Conservation (phyloP, 305 asterid genomes). For the Lippia alba region DNA sequence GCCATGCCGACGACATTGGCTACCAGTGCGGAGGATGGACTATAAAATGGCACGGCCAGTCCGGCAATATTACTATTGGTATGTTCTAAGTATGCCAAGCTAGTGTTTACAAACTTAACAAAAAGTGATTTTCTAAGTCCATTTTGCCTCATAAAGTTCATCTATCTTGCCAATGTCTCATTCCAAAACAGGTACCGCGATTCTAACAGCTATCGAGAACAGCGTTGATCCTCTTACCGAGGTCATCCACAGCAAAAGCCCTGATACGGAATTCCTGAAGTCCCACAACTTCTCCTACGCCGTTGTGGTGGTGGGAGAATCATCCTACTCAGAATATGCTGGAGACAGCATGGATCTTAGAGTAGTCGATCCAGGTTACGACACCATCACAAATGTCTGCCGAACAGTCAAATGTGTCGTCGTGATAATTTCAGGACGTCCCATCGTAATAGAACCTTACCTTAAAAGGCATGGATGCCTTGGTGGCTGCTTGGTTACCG, state of each 20-base stretch:
- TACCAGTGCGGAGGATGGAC: constrained; percentile 84
- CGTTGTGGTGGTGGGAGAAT: constrained; percentile 40
- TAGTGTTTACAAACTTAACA: no score
- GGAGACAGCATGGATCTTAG: constrained; percentile 23
- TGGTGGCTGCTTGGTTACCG: not conserved
- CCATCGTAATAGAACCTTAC: not conserved
- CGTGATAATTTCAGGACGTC: not conserved
- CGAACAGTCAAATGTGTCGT: not conserved
- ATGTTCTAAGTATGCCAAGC: not conserved
- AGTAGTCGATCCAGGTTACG: not conserved
- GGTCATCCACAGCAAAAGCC: not conserved
- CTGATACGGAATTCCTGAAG: constrained; percentile 25
- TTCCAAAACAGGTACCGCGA: constrained; percentile 30
- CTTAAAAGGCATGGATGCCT: not conserved
- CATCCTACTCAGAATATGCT: constrained; percentile 30
- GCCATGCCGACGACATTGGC: constrained; percentile 62
- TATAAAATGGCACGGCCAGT: constrained; percentile 54
- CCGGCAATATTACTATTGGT: constrained; percentile 62
- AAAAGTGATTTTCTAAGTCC: no score
- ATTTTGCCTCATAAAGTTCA: no score
- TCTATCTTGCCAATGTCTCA: no score
- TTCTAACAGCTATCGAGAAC: constrained; percentile 39
- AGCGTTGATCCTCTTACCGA: constrained; percentile 30
- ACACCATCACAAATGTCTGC: not conserved
- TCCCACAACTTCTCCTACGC: constrained; percentile 33